Evolutionary conservation across 352 stramenopile genomes (phyloP).

Genomic region (Aphanomyces cochlioides): DNA sequence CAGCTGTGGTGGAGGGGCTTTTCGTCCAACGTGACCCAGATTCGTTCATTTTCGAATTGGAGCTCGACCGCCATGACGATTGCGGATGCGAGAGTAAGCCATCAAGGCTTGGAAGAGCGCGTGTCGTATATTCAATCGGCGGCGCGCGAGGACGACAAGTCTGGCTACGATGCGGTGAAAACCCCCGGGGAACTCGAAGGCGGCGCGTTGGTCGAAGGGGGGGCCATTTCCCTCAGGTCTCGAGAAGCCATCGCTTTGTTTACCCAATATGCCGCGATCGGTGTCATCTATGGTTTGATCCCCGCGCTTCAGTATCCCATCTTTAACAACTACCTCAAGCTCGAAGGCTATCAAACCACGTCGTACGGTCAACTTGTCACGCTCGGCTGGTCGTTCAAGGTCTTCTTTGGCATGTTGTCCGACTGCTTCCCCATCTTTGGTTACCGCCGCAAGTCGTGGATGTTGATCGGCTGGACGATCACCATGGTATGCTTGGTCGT

Average conservation of each 20-base stretch:
- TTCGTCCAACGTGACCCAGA: too few species aligned
- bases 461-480: conserved; percentile 28
- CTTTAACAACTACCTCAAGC: neutral
- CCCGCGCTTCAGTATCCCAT: neutral
- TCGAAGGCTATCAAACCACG: neutral
- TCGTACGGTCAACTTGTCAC: neutral
- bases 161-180: conserved; percentile 22
- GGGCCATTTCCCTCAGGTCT: neutral
- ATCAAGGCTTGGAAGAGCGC: conserved; percentile 7
- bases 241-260: neutral
- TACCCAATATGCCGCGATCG: conserved; percentile 4
- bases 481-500: conserved; percentile 35
- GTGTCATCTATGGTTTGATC: neutral
- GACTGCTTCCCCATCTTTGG: conserved; percentile 25
- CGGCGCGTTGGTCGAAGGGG: conserved; percentile 9
- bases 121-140: conserved; percentile 32
- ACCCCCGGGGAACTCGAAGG: conserved; percentile 10
- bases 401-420: conserved; percentile 7
- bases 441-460: conserved; percentile 4
- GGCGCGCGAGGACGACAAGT: conserved; percentile 25
- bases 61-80: too few species aligned
- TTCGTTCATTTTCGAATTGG: too few species aligned
- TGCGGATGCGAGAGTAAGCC: neutral
- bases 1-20: too few species aligned
- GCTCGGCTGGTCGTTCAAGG: conserved; percentile 10